phyloP scores from a whole-genome alignment of 352 stramenopile species.

The Globisporangium ultimum region DNA sequence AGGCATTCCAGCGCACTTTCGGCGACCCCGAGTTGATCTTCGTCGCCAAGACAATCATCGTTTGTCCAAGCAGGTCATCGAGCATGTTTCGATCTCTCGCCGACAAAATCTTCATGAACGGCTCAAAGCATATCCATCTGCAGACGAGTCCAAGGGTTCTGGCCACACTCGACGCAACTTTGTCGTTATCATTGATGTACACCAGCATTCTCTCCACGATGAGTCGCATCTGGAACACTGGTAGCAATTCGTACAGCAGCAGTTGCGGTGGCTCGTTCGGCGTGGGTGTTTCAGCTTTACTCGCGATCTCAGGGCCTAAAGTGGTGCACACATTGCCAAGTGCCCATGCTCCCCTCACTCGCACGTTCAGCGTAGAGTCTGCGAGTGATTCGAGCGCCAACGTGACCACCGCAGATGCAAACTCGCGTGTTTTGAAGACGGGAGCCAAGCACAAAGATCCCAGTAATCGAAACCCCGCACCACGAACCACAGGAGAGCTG shows the following conservation, averaged over 20 bases:
- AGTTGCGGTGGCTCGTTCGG: slow-evolving; percentile 12
- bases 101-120: slow-evolving; percentile 39
- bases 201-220: slow-evolving; percentile 86
- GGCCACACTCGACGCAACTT: slow-evolving; percentile 82
- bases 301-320: slow-evolving; percentile 49
- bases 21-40: slow-evolving; percentile 81
- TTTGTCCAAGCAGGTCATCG: slow-evolving; percentile 58
- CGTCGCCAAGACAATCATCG: slow-evolving; percentile 61
- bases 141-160: slow-evolving; percentile 77
- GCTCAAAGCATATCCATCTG: slow-evolving; percentile 73
- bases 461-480: slow-evolving; percentile 72
- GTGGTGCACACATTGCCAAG: slow-evolving; percentile 86
- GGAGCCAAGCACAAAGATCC: slow-evolving; percentile 71
- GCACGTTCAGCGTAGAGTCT: slow-evolving; percentile 83
- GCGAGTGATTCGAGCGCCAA: slow-evolving; percentile 61
- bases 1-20: slow-evolving; percentile 87
- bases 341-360: slow-evolving; percentile 78
- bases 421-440: slow-evolving; percentile 70
- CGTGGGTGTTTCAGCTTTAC: not conserved
- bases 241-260: slow-evolving; percentile 67
- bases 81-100: slow-evolving; percentile 28
- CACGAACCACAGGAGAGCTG: slow-evolving; percentile 75
- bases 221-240: slow-evolving; percentile 49
- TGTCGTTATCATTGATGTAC: slow-evolving; percentile 86
- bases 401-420: slow-evolving; percentile 58